Evolutionary conservation across 139 green algal genomes (phyloP).

Genomic region (Axilococcus clingmanii): DNA sequence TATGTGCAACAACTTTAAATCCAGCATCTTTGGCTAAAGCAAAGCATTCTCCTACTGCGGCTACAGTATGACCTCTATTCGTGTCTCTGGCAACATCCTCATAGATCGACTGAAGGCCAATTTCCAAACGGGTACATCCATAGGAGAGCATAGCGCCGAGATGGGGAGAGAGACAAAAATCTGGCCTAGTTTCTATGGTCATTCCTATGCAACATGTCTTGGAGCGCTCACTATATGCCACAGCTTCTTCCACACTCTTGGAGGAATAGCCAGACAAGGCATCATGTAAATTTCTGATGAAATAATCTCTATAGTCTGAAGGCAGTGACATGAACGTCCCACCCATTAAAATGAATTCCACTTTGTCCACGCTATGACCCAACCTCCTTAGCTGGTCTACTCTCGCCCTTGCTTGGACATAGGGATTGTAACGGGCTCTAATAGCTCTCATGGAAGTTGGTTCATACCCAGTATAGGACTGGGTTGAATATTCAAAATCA

Average conservation of each 20-base stretch:
- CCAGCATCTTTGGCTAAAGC: slow-evolving; percentile 84
- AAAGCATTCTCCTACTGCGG: slow-evolving; percentile 88
- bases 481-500: slow-evolving; percentile 97
- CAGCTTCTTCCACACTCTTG: slow-evolving; percentile 50
- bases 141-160: slow-evolving; percentile 78
- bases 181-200: slow-evolving; percentile 94
- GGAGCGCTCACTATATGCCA: slow-evolving; percentile 60
- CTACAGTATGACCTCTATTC: slow-evolving; percentile 87
- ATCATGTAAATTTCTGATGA: slow-evolving; percentile 92
- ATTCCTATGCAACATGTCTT: slow-evolving; percentile 89
- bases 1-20: slow-evolving; percentile 93
- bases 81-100: slow-evolving; percentile 96
- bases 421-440: slow-evolving; percentile 87
- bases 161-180: slow-evolving; percentile 78
- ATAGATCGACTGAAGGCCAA: slow-evolving; percentile 88
- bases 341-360: slow-evolving; percentile 99
- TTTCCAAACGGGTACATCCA: slow-evolving; percentile 85
- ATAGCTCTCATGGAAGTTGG: slow-evolving; percentile 97
- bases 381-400: slow-evolving; percentile 93
- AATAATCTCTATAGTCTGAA: slow-evolving; percentile 92
- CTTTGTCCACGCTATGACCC: slow-evolving; percentile 94
- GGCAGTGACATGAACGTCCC: slow-evolving; percentile 97
- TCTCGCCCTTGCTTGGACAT: slow-evolving; percentile 73
- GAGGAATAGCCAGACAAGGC: slow-evolving; percentile 74
- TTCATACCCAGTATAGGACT: slow-evolving; percentile 90